Conservation (phyloP, 768 basidiomycete genomes). For the Mycena rosella region DNA sequence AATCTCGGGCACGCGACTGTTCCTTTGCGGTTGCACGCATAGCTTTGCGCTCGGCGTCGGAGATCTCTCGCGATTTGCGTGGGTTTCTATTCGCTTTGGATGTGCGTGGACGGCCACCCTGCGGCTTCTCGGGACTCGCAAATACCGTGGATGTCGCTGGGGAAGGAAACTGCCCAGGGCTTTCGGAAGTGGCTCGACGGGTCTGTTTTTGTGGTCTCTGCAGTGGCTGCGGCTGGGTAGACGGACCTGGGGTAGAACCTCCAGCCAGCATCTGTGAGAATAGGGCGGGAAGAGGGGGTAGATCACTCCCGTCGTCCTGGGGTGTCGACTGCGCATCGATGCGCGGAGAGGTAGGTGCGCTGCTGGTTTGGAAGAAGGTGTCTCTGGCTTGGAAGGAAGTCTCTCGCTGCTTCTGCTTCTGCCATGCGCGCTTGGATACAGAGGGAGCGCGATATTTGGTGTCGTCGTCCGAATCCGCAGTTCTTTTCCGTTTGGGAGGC, state of each 20-base stretch:
- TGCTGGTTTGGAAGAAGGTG: background rate
- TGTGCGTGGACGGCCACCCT: background rate
- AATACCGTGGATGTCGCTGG: constrained; percentile 1
- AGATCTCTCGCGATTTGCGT: background rate
- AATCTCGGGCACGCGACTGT: background rate
- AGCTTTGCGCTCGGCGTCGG: background rate
- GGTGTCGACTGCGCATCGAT: background rate
- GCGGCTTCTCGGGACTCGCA: background rate
- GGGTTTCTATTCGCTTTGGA: background rate
- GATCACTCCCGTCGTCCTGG: background rate
- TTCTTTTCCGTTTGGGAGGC: background rate
- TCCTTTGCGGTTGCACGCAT: background rate
- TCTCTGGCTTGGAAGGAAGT: no score
- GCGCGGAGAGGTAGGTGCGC: background rate
- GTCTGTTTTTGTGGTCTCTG: background rate
- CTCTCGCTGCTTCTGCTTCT: background rate
- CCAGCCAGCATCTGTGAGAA: no score
- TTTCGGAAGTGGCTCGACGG: constrained; percentile 41
- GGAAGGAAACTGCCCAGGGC: background rate
- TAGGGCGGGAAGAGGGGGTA: no score
- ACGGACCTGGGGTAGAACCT: background rate
- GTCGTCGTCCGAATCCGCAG: background rate
- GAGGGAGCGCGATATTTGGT: background rate
- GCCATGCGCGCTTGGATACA: background rate
- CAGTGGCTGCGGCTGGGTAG: background rate